phyloP scores from a whole-genome alignment of 768 basidiomycete species.

The Hirschioporus abietinus region DNA sequence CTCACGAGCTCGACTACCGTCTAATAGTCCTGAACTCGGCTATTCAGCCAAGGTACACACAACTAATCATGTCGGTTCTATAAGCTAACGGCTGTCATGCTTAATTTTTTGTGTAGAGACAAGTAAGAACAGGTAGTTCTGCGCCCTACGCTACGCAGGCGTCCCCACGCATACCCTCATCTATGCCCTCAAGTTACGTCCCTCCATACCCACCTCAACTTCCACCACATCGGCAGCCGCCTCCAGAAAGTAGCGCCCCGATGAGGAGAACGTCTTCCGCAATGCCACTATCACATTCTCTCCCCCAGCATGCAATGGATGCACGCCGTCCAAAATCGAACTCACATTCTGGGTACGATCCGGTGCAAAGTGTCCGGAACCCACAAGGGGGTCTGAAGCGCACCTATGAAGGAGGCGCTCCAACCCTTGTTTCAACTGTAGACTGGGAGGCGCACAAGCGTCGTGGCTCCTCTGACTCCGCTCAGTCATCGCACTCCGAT shows the following conservation, averaged over 20 bases:
- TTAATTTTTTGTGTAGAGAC: neutral
- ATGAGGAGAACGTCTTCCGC: neutral
- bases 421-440: neutral
- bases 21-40: constrained; percentile 24
- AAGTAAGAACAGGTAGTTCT: neutral
- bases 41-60: neutral
- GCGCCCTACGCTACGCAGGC: neutral
- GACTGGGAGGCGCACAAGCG: neutral
- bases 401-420: neutral
- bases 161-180: neutral
- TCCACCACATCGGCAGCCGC: neutral
- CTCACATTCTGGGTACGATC: neutral
- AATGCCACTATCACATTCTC: neutral
- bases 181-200: neutral
- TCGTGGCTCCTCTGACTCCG: neutral
- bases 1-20: constrained; percentile 18
- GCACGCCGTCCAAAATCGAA: neutral
- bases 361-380: neutral
- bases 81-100: neutral
- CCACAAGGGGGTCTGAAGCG: neutral
- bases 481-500: neutral
- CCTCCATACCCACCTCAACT: neutral
- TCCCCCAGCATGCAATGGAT: neutral
- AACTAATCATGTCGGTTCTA: neutral
- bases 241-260: neutral